Percentiles rank a stretch among this genome's conserved stretches.
Conservation (phyloP, 106 monocot genomes). For the Acorus calamus region DNA sequence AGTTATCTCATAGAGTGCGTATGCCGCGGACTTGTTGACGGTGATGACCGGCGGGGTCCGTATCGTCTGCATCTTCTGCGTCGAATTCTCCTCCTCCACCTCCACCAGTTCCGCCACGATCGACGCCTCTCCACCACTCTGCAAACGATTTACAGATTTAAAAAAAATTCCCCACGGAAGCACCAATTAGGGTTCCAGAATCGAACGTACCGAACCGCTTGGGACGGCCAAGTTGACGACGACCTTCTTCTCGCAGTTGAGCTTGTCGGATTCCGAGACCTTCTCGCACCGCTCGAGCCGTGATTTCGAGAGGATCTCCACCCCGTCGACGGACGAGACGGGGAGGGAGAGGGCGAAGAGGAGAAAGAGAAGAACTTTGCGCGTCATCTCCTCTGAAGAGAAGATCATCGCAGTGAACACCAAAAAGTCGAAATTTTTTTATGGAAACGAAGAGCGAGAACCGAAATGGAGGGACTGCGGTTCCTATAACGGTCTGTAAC, state of each 20-base stretch:
- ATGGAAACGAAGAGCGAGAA: no score
- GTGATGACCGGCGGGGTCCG: constrained; percentile 69
- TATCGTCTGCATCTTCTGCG: constrained; percentile 55
- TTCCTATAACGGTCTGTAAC: no score
- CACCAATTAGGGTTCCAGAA: no score
- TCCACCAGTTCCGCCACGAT: constrained; percentile 70
- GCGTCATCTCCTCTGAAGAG: no score
- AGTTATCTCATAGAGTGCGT: constrained; percentile 69
- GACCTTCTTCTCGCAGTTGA: constrained; percentile 68
- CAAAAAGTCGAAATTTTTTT: no score
- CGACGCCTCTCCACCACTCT: constrained; percentile 89
- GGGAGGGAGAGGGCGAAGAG: constrained; percentile 6
- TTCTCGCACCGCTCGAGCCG: constrained; percentile 57
- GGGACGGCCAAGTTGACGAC: constrained; percentile 84
- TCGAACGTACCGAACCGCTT: constrained; percentile 64
- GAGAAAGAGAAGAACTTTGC: not conserved
- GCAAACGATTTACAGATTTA: constrained; percentile 2
- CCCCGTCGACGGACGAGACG: not conserved
- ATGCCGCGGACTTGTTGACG: constrained; percentile 83
- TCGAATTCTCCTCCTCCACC: constrained; percentile 59
- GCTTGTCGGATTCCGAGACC: constrained; percentile 34
- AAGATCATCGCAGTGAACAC: no score
- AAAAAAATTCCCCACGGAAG: not conserved
- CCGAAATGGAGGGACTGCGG: no score
- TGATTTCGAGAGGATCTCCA: constrained; percentile 84